Conservation (phyloP, 164 flowering plant species). For the Stephania japonica region DNA sequence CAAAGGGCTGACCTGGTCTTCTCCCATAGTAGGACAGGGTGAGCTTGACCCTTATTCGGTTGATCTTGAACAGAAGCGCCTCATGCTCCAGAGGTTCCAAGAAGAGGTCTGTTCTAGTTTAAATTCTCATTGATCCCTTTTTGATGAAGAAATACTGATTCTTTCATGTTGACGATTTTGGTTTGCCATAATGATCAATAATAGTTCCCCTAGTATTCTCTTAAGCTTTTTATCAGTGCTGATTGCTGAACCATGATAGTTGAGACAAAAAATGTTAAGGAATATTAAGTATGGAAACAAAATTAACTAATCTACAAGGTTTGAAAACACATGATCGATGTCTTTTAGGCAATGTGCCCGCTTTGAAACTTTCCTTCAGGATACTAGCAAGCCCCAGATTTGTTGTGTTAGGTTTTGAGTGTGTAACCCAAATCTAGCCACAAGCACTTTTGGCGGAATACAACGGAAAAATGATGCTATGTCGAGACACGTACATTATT, state of each 20-base stretch:
- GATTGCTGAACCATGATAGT: not conserved
- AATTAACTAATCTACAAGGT: not conserved
- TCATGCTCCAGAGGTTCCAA: conserved; percentile 93
- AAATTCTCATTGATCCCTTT: not conserved
- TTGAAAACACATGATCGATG: not conserved
- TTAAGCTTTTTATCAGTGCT: not conserved
- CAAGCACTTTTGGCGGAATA: not conserved
- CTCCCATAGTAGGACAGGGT: conserved; percentile 81
- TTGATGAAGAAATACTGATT: not conserved
- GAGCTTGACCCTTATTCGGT: conserved; percentile 70
- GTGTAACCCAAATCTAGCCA: no score
- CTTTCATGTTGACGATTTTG: not conserved
- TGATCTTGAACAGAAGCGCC: conserved; percentile 88
- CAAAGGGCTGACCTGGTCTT: conserved; percentile 89
- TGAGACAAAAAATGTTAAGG: no score
- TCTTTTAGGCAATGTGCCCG: not conserved
- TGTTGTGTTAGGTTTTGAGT: no score
- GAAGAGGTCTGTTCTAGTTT: conserved; percentile 53
- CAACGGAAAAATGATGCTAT: no score
- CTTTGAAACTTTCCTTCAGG: not conserved
- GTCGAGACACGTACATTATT: no score
- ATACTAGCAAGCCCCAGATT: no score
- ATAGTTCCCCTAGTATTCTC: not conserved
- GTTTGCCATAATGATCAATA: not conserved
- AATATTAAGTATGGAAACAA: not conserved